phyloP scores from a whole-genome alignment of 108 stramenopile genomes.

The Cylindrotheca fusiformis region DNA sequence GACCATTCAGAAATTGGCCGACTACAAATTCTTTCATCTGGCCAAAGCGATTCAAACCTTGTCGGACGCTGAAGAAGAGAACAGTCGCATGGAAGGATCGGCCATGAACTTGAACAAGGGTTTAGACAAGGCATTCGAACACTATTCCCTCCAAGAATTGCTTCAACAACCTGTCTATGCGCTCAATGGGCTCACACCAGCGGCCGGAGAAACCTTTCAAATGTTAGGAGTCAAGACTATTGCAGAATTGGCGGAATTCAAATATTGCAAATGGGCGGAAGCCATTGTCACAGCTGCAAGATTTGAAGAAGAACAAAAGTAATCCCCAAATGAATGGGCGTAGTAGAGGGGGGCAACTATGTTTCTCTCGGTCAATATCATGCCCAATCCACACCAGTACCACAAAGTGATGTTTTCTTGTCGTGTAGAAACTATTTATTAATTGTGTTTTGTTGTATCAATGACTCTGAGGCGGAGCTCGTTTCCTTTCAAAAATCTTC shows the following conservation, averaged over 20 bases:
- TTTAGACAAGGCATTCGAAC: constrained; percentile 44
- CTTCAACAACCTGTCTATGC: constrained; percentile 30
- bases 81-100: constrained; percentile 12
- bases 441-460: too few species aligned
- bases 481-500: too few species aligned
- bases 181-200: constrained; percentile 30
- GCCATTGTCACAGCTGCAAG: constrained; percentile 27
- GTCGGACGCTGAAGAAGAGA: constrained; percentile 27
- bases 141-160: constrained; percentile 38
- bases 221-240: constrained; percentile 30
- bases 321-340: too few species aligned
- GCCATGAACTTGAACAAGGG: constrained; percentile 43
- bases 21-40: constrained; percentile 38
- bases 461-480: too few species aligned
- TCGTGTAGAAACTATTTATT: too few species aligned
- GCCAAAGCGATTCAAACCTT: constrained; percentile 33
- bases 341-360: too few species aligned
- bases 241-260: constrained; percentile 32
- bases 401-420: too few species aligned
- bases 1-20: constrained; percentile 34
- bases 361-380: too few species aligned
- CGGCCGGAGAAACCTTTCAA: constrained; percentile 16
- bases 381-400: too few species aligned
- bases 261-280: constrained; percentile 42
- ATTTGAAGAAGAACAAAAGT: too few species aligned